Base-by-base conservation (phyloP, 1,284 basidiomycete species). In the Marasmius tenuissimus region DNA sequence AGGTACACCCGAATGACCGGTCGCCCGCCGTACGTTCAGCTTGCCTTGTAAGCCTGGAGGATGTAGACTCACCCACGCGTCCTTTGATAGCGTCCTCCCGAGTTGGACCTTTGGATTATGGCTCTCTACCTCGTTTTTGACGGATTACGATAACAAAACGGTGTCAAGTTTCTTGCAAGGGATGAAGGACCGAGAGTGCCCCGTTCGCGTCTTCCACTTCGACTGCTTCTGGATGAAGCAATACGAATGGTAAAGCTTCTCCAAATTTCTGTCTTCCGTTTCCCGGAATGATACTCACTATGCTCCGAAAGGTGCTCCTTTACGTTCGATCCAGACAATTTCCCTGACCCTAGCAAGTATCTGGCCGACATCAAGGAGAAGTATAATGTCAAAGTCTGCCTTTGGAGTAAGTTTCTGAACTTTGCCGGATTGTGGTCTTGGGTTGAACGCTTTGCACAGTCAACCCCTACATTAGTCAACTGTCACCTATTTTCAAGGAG, bases 181-280 rank as follows among this genome's bases (percentile, higher is more conserved):
- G 11, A 91, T 92, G 89, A 75, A 81, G 63, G 79, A 88, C 22
- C 81, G 88, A 33, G 76, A 85, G 60, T 89, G 88, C 66, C 81
- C 79, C 35, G 88, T 91, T n/a, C 82, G 88, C n/a, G 88, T 91
- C 1, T 88, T 91, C 76, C 89, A 92, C 67, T 71, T 91, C 49
- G 90, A 92, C 69, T 91, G 89, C 69, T 92, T 91, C 76, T 91
- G 87, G 87, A 91, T 91, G 88, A 89, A 88, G 70, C 85, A 87
- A 70, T 91, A 89, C 71, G 86, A 90, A 73, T 91, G 89, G 89
- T 81, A 60, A 55, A 71, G 61, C 27, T 45, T 18, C 42, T 58
- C 47, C 16, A 9, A 37, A 9, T 37, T 55, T 60, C 37, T 6
- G 11, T 59, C 11, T 37, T 62, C 45, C 27, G 20, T 12, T 34